Base-by-base conservation (phyloP, 345 rosid genomes). In the Salix purpurea region DNA sequence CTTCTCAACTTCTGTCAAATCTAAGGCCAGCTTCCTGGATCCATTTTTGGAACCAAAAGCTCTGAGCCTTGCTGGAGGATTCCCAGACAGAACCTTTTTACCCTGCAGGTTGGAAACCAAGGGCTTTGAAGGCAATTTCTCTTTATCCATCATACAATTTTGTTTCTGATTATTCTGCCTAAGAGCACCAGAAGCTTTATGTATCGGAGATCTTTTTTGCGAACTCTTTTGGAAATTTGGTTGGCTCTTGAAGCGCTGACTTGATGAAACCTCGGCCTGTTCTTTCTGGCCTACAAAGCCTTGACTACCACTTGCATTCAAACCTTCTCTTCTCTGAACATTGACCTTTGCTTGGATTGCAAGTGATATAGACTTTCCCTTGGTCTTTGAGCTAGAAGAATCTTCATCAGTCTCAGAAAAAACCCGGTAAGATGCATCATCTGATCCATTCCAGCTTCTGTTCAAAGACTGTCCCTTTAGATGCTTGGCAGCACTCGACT, bases 81-180 rank as follows among this genome's bases (percentile, higher is more conserved):
- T 84, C 62, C 80, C 85, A 24, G 91, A 73, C 5, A 48, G 62
- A 2, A 78, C 61, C 83, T 85, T 87, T 82, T 88, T 87, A 65
- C 84, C 61, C 28, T 83, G 88, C 73, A 70, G 69, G 77, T 70
- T 82, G 64, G 93, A 78, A 70, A 42, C 77, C 0, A 36, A 36
- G 42, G 89, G 32, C 80, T 84, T 90, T 69, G 87, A 79, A 24
- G 89, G 74, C 54, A 76, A 72, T 74, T 80, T 91, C 28, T 90
- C 89, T 81, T 77, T 89, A 52, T 84, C 89, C 24, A 72, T 32
- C 32, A 61, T 26, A 71, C 89, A 83, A 78, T 96, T 96, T 75
- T 96, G 99, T 75, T 93, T 96, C 90, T 92, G 98, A 74, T 90
- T 79, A 78, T 96, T 96, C 88, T 86, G 98, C 86, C 90, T 89